Evolutionary conservation across 441 rosid genomes (phyloP).

Genomic region (Capsella rubella): DNA sequence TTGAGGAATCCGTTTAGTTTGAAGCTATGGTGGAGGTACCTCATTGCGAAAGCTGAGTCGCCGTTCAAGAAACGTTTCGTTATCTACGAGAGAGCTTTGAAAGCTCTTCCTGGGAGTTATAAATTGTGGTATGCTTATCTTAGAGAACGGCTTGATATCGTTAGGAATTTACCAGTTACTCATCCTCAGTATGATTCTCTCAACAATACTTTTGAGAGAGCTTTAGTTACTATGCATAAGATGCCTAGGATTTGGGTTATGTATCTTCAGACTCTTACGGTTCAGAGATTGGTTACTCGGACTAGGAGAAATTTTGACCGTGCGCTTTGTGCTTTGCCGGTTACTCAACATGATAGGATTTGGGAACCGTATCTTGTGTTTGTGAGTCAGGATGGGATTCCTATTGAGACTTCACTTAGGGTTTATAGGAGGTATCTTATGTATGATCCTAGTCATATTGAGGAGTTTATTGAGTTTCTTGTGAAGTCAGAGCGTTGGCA

Average conservation of each 20-base stretch:
- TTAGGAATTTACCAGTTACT: conserved; percentile 70
- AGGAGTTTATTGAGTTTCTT: conserved; percentile 90
- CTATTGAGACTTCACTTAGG: conserved; percentile 89
- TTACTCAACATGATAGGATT: conserved; percentile 92
- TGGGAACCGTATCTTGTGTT: conserved; percentile 90
- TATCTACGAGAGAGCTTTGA: conserved; percentile 86
- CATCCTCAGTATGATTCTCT: conserved; percentile 76
- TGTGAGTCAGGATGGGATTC: conserved; percentile 84
- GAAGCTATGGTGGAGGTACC: conserved; percentile 95
- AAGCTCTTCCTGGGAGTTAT: conserved; percentile 90
- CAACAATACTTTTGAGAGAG: conserved; percentile 88
- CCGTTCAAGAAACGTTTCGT: conserved; percentile 75
- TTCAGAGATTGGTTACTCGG: conserved; percentile 64
- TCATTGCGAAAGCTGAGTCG: conserved; percentile 71
- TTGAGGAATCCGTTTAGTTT: conserved; percentile 80
- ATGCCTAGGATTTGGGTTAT: conserved; percentile 98
- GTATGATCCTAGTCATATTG: conserved; percentile 91
- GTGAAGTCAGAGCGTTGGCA: conserved; percentile 88
- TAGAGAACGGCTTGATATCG: conserved; percentile 76
- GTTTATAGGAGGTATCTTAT: conserved; percentile 92
- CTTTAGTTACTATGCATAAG: conserved; percentile 89
- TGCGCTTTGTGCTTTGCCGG: conserved; percentile 89
- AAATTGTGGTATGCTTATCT: conserved; percentile 91
- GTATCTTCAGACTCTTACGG: conserved; percentile 71
- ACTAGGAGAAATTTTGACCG: conserved; percentile 75